Evolutionary conservation across 371 early-diverging fungal genomes (phyloP).

Genomic region (Mortierella sp.): DNA sequence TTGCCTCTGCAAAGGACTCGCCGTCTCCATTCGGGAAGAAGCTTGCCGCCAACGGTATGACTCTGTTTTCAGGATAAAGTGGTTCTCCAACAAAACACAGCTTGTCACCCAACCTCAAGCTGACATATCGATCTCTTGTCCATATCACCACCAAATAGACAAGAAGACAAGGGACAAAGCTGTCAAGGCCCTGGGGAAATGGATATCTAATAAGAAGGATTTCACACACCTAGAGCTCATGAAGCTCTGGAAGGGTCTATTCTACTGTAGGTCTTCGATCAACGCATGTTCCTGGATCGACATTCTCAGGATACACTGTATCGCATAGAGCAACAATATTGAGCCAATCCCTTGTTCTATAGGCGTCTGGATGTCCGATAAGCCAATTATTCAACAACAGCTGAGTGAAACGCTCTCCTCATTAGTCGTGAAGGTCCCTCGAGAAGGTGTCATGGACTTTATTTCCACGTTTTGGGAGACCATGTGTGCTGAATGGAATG

Average conservation of each 20-base stretch:
- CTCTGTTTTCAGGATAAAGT: not conserved
- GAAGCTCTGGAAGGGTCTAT: slow-evolving; percentile 94
- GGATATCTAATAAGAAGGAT: slow-evolving; percentile 66
- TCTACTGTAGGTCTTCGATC: slow-evolving; percentile 78
- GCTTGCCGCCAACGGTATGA: slow-evolving; percentile 70
- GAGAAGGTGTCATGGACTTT: slow-evolving; percentile 67
- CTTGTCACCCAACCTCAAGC: no score
- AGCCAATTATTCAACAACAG: slow-evolving; percentile 89
- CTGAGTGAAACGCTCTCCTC: slow-evolving; percentile 82
- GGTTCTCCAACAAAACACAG: no score
- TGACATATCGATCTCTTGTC: no score
- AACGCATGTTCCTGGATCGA: no score
- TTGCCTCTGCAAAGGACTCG: slow-evolving; percentile 46
- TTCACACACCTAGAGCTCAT: slow-evolving; percentile 75
- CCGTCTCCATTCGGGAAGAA: slow-evolving; percentile 70
- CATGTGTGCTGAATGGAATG: slow-evolving; percentile 86
- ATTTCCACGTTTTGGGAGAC: slow-evolving; percentile 86
- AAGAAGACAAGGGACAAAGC: slow-evolving; percentile 89
- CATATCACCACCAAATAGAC: slow-evolving; percentile 59
- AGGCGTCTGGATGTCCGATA: slow-evolving; percentile 97
- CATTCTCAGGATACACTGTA: no score
- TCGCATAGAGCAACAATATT: no score
- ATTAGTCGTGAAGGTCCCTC: slow-evolving; percentile 69
- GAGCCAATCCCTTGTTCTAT: not conserved
- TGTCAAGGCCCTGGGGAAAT: slow-evolving; percentile 71